Evolutionary conservation across 257 asterid species (phyloP).

Genomic region (Hygrophila difformis): DNA sequence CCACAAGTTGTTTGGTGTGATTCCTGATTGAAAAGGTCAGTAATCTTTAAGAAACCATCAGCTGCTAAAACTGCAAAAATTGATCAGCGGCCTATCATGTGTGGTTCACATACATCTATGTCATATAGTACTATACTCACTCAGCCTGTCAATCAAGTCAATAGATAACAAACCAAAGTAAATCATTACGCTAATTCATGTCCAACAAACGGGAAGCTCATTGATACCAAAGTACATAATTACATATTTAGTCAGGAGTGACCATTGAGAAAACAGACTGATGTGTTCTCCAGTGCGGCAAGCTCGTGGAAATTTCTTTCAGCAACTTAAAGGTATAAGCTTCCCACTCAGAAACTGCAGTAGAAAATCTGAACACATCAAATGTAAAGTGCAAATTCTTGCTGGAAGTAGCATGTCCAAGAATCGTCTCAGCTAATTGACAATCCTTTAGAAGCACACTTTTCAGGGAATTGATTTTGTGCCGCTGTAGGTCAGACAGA

Average conservation of each 20-base stretch:
- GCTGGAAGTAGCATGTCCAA: conserved; percentile 12
- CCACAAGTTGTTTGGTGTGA: no score
- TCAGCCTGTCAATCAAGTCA: no score
- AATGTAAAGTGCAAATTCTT: conserved; percentile 19
- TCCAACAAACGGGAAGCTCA: no score
- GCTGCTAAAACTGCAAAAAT: no score
- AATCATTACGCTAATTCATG: no score
- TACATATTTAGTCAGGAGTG: conserved; percentile 15
- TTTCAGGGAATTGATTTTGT: conserved; percentile 26
- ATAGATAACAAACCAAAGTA: no score
- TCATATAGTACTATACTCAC: no score
- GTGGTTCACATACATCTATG: no score
- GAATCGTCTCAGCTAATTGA: conserved; percentile 23
- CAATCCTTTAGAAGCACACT: conserved; percentile 34
- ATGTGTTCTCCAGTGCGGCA: conserved; percentile 54
- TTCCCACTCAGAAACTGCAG: conserved; percentile 57
- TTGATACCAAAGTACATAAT: no score
- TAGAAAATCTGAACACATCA: conserved; percentile 33
- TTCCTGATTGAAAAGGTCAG: no score
- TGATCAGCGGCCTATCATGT: no score
- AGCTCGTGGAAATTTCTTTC: conserved; percentile 32
- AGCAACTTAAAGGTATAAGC: conserved; percentile 37
- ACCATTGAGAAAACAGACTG: conserved; percentile 34
- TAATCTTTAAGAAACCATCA: no score
- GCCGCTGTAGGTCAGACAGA: conserved; percentile 25